phyloP scores from a whole-genome alignment of 345 rosid genomes.

The Lagerstroemia speciosa region DNA sequence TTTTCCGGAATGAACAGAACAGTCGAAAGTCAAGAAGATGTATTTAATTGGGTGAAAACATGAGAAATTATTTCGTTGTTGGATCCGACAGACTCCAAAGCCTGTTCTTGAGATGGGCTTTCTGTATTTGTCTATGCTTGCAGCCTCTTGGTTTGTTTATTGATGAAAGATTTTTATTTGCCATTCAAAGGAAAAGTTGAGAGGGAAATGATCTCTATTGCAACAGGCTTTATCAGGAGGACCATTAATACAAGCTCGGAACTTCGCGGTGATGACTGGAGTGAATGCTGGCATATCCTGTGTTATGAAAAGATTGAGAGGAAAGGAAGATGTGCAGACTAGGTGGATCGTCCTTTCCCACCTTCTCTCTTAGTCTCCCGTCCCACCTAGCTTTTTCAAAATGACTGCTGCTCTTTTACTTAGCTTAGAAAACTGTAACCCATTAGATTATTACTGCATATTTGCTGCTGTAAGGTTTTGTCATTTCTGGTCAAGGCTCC shows the following conservation, averaged over 20 bases:
- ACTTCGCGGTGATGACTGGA: slow-evolving; percentile 88
- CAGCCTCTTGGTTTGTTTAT: neutral
- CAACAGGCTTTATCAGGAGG: slow-evolving; percentile 80
- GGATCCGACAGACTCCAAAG: neutral
- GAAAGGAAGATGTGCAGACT: slow-evolving; percentile 88
- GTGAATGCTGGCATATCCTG: slow-evolving; percentile 85
- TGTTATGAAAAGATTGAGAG: slow-evolving; percentile 82
- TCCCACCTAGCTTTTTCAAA: neutral
- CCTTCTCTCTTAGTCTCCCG: neutral
- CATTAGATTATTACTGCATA: neutral
- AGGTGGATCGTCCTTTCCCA: slow-evolving; percentile 30
- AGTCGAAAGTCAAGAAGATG: neutral
- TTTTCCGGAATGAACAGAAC: neutral
- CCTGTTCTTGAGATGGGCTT: neutral
- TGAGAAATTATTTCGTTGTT: neutral
- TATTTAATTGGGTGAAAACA: neutral
- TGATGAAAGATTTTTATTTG: neutral
- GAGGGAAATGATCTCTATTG: neutral
- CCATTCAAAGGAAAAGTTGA: neutral
- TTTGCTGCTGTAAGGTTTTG: neutral
- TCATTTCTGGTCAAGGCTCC: neutral
- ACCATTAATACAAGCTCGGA: slow-evolving; percentile 89
- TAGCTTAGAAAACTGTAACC: too few species aligned
- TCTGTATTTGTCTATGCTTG: neutral
- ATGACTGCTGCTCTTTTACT: neutral